Conservation (phyloP, 345 rosid genomes). For the Eucalyptus globulus region DNA sequence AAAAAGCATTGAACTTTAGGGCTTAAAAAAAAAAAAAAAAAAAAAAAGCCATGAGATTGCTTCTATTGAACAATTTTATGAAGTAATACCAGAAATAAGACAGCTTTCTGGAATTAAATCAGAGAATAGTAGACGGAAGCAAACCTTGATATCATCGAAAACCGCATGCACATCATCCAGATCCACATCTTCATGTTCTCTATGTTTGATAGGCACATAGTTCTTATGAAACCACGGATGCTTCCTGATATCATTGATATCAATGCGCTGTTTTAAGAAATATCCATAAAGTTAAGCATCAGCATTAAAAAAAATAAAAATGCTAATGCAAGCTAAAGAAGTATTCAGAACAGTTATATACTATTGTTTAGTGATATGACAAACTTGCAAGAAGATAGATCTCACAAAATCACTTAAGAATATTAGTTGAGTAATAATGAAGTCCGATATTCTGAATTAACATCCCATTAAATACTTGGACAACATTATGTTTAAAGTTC, state of each 20-base stretch:
- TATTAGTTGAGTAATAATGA: background rate
- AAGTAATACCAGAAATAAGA: background rate
- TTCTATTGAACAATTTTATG: background rate
- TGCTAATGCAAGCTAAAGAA: background rate
- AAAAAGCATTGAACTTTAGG: background rate
- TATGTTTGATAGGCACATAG: conserved; percentile 44
- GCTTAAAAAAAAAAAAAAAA: background rate
- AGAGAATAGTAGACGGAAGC: background rate
- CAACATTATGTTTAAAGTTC: background rate
- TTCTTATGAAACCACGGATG: conserved; percentile 58
- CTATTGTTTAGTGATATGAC: background rate
- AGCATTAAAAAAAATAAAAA: background rate
- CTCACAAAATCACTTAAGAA: background rate
- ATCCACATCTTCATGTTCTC: conserved; percentile 49
- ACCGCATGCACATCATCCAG: conserved; percentile 73
- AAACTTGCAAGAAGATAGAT: background rate
- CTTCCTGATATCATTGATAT: conserved; percentile 44
- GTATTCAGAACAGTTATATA: background rate
- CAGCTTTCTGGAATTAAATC: background rate
- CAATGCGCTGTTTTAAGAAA: conserved; percentile 56
- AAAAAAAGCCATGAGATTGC: background rate
- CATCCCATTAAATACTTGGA: background rate
- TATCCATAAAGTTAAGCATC: background rate
- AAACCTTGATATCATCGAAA: conserved; percentile 80
- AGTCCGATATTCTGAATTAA: background rate